These are phyloP conservation scores for Citrus trifoliata DNA, from an alignment of 345 rosid genomes.

Conservation along the genomic window DNA sequence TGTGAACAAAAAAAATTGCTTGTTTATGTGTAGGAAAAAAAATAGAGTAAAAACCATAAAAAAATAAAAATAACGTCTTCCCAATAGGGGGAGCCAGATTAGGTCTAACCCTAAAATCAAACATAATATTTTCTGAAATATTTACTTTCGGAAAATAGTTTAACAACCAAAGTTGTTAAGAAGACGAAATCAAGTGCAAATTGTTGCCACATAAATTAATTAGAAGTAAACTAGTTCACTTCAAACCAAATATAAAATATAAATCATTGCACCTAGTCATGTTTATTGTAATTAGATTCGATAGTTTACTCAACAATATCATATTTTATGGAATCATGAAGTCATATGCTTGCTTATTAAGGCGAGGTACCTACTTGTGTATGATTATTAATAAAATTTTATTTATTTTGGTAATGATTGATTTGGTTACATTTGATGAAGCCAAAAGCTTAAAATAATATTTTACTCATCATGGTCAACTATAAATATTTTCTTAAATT, in stretches of 20 bases:
- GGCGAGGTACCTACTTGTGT: not conserved
- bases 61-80: too few species aligned
- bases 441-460: not conserved
- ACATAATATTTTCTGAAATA: too few species aligned
- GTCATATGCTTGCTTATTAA: conserved; percentile 3
- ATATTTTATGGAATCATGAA: not conserved
- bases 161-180: not conserved
- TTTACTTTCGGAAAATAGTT: not conserved
- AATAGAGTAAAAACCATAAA: not conserved
- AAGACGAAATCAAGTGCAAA: not conserved
- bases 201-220: conserved; percentile 15
- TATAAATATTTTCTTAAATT: not conserved
- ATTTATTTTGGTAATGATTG: not conserved
- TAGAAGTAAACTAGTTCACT: not conserved
- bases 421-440: not conserved
- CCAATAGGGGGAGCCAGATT: too few species aligned
- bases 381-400: not conserved
- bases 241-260: not conserved
- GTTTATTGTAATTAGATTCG: not conserved
- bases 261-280: not conserved
- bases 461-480: not conserved
- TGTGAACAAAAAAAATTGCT: too few species aligned
- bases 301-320: not conserved
- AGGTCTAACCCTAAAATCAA: not conserved
- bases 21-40: not conserved